Percentiles rank a stretch among this genome's conserved stretches.
Conservation (phyloP, 2,329 filamentous ascomycete species). For the Cercospora janseana region DNA sequence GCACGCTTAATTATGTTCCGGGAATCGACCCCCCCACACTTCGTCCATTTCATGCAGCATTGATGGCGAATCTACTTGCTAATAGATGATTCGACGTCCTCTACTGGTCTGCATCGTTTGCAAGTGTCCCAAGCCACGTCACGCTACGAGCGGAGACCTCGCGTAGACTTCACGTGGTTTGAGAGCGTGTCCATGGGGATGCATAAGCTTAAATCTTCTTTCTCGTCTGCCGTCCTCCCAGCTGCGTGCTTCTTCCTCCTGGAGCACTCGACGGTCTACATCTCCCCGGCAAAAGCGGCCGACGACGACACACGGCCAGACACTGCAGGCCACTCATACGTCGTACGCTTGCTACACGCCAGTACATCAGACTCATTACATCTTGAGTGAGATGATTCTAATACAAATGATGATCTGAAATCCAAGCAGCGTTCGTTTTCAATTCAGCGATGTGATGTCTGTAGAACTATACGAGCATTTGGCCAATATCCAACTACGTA, state of each 20-base stretch:
- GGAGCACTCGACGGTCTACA: not conserved
- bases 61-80: not conserved
- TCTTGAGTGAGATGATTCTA: no score
- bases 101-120: not conserved
- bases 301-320: no score
- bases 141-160: not conserved
- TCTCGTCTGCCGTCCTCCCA: not conserved
- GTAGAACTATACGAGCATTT: no score
- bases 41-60: not conserved
- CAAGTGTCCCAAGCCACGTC: not conserved
- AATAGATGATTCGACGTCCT: not conserved
- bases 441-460: no score
- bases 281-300: not conserved
- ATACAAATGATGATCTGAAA: no score
- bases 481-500: no score
- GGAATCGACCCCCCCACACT: not conserved
- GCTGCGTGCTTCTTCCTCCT: no score
- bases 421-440: no score
- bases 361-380: no score
- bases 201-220: not conserved
- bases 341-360: no score
- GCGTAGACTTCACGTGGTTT: conserved; percentile 1
- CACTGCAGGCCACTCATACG: no score
- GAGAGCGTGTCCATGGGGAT: not conserved
- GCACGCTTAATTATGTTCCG: no score